phyloP scores from a whole-genome alignment of 306 rosid genomes.

The Crotalaria pallida region DNA sequence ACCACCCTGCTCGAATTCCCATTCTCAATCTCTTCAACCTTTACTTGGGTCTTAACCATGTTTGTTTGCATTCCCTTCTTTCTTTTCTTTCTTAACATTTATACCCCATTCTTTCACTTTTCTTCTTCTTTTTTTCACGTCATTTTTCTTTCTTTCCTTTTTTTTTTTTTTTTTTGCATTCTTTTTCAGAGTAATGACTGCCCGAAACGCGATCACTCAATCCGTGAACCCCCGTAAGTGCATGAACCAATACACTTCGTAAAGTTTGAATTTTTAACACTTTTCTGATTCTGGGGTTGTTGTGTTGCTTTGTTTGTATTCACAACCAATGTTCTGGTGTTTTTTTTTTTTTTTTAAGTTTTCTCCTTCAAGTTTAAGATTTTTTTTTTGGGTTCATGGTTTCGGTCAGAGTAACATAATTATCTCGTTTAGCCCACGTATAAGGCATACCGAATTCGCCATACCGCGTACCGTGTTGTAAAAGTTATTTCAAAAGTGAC shows the following conservation, averaged over 20 bases:
- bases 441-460: no score
- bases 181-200: conserved; percentile 52
- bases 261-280: background rate
- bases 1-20: conserved; percentile 72
- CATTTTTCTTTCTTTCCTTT: background rate
- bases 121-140: no score
- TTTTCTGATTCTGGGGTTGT: background rate
- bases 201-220: conserved; percentile 56
- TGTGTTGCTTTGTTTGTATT: background rate
- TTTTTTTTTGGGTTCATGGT: background rate
- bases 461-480: no score
- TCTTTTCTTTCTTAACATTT: background rate
- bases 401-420: no score
- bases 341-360: background rate
- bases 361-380: background rate
- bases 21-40: conserved; percentile 85
- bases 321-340: background rate
- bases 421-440: no score
- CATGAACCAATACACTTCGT: background rate
- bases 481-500: no score
- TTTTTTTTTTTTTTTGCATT: background rate
- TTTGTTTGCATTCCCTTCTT: background rate
- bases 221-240: conserved; percentile 55
- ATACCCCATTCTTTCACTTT: no score
- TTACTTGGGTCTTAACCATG: conserved; percentile 60